A percentile compares a stretch with the other conserved stretches of the same genome.
Conservation (phyloP, 192 early-diverging fungal species). For the Radiomyces spectabilis region DNA sequence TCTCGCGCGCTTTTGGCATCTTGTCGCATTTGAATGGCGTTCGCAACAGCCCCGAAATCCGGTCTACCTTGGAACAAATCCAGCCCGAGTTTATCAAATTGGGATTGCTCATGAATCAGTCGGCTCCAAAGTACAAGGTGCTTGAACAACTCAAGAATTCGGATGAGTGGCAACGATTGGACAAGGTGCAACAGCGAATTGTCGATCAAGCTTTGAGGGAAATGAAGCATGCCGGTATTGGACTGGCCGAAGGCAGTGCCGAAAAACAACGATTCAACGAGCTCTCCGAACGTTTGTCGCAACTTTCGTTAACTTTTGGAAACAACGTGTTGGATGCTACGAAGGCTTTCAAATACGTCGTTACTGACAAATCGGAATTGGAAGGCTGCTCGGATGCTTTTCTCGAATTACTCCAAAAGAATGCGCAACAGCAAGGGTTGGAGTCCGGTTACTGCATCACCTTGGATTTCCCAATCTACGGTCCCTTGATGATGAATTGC, state of each 20-base stretch:
- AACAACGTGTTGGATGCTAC: slow-evolving; percentile 53
- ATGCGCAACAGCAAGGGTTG: slow-evolving; percentile 30
- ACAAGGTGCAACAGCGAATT: slow-evolving; percentile 43
- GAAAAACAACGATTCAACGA: slow-evolving; percentile 44
- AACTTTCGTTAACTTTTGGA: slow-evolving; percentile 39
- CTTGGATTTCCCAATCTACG: slow-evolving; percentile 41
- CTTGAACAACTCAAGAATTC: slow-evolving; percentile 32
- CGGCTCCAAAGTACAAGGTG: slow-evolving; percentile 43
- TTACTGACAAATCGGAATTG: slow-evolving; percentile 31
- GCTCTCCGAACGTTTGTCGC: slow-evolving; percentile 38
- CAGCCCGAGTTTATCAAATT: slow-evolving; percentile 42
- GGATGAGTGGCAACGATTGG: slow-evolving; percentile 24
- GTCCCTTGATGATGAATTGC: slow-evolving; percentile 52
- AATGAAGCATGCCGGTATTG: slow-evolving; percentile 46
- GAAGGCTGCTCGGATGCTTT: slow-evolving; percentile 38
- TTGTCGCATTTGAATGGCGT: slow-evolving; percentile 45
- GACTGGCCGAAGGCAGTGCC: slow-evolving; percentile 26
- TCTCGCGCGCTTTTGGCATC: slow-evolving; percentile 40
- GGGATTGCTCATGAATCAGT: slow-evolving; percentile 46
- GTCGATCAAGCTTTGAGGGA: slow-evolving; percentile 34
- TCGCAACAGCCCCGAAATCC: slow-evolving; percentile 41
- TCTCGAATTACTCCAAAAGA: slow-evolving; percentile 32
- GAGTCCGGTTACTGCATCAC: slow-evolving; percentile 45
- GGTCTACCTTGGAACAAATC: slow-evolving; percentile 38
- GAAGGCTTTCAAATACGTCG: slow-evolving; percentile 38